Conservation (phyloP, 2,329 filamentous ascomycete species). For the Lecanicillium sp. region DNA sequence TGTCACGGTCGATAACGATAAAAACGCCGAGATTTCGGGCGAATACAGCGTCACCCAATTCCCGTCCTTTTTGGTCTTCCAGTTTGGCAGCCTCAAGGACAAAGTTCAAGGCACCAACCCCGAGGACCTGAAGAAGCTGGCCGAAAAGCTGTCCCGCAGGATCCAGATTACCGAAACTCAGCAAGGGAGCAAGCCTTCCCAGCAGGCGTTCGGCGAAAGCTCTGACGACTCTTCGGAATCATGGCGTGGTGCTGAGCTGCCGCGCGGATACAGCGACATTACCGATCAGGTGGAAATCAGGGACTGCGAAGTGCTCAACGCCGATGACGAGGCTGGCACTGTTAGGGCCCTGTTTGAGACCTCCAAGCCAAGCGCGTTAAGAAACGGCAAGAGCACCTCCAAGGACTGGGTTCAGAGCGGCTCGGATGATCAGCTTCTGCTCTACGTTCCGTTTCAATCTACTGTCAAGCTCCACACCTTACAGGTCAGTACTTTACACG, state of each 20-base stretch:
- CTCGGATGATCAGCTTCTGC: conserved; percentile 91
- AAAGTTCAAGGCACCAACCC: conserved; percentile 70
- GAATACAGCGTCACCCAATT: conserved; percentile 69
- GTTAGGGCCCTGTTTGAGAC: conserved; percentile 68
- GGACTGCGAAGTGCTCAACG: conserved; percentile 81
- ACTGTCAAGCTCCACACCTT: conserved; percentile 83
- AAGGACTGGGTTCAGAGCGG: conserved; percentile 94
- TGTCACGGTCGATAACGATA: conserved; percentile 78
- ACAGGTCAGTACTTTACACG: conserved; percentile 43
- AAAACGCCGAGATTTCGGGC: conserved; percentile 63
- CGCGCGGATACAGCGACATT: conserved; percentile 76
- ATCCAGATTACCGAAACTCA: conserved; percentile 45
- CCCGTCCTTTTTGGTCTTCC: conserved; percentile 90
- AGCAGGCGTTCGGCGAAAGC: too few relatives aligned
- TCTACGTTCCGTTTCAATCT: conserved; percentile 84
- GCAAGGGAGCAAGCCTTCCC: too few relatives aligned
- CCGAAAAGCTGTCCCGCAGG: conserved; percentile 64
- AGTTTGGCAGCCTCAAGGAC: conserved; percentile 58
- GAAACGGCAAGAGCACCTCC: conserved; percentile 42
- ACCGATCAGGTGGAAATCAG: conserved; percentile 73
- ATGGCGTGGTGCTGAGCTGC: conserved; percentile 71
- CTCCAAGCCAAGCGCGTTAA: conserved; percentile 56
- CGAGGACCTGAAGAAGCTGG: conserved; percentile 58
- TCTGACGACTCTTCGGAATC: too few relatives aligned
- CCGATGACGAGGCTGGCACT: conserved; percentile 66